Conservation (phyloP, 2,329 filamentous ascomycete species). For the Trichoderma atrobrunneum region DNA sequence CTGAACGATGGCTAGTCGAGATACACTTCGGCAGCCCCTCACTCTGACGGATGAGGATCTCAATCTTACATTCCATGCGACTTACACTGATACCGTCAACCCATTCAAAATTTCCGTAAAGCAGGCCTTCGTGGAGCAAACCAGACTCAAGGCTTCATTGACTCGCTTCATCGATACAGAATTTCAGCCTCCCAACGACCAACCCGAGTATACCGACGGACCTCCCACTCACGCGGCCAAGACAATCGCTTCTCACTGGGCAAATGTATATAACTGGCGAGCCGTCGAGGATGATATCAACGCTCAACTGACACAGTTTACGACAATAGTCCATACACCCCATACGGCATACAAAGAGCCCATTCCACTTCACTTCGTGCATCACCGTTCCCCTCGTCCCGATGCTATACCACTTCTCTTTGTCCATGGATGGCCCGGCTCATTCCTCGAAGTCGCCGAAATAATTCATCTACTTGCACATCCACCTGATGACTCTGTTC, state of each 20-base stretch:
- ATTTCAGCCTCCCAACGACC: background rate
- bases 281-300: background rate
- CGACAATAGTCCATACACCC: background rate
- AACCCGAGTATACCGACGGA: background rate
- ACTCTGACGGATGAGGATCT: background rate
- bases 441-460: conserved; percentile 64
- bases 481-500: conserved; percentile 23
- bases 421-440: conserved; percentile 67
- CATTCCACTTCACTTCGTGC: background rate
- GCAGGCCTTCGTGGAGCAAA: background rate
- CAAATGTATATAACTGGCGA: background rate
- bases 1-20: background rate
- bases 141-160: background rate
- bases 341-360: background rate
- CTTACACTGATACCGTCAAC: background rate
- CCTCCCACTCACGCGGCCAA: background rate
- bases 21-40: background rate
- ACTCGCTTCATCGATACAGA: background rate
- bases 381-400: background rate
- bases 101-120: background rate
- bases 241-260: background rate
- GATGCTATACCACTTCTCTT: conserved; percentile 61
- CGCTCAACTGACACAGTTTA: background rate
- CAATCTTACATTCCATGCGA: background rate
- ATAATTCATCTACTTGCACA: conserved; percentile 51